Evolutionary conservation across 768 basidiomycete genomes (phyloP).

Genomic region (Asterophora parasitica): DNA sequence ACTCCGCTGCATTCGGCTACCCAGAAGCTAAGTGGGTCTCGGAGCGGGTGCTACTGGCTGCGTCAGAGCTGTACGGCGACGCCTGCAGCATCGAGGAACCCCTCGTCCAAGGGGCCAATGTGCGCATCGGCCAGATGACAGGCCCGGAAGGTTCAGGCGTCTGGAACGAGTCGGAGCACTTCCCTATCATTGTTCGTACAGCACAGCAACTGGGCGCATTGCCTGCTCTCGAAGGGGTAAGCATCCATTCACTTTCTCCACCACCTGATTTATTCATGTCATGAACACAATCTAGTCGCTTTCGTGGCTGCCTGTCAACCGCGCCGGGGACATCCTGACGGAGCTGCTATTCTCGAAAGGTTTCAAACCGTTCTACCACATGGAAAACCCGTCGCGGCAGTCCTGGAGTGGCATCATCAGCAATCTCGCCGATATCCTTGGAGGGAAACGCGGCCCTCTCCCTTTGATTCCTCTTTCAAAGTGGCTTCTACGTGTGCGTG

Average conservation of each 20-base stretch:
- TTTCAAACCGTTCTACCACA: constrained; percentile 28
- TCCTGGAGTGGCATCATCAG: constrained; percentile 27
- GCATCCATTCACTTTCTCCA: constrained; percentile 1
- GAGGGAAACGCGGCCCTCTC: constrained; percentile 15
- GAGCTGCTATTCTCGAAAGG: constrained; percentile 28
- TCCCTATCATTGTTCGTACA: constrained; percentile 30
- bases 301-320: constrained; percentile 33
- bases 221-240: constrained; percentile 27
- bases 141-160: constrained; percentile 31
- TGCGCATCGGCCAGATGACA: constrained; percentile 33
- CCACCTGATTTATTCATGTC: not conserved
- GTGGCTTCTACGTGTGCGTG: constrained; percentile 26
- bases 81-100: constrained; percentile 10
- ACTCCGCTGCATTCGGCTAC: constrained; percentile 26
- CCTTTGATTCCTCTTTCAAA: constrained; percentile 22
- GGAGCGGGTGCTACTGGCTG: constrained; percentile 25
- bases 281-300: constrained; percentile 20
- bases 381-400: constrained; percentile 34
- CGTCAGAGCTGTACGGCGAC: constrained; percentile 24
- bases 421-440: constrained; percentile 22
- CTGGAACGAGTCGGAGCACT: constrained; percentile 34
- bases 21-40: constrained; percentile 37
- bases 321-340: constrained; percentile 23
- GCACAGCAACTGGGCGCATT: constrained; percentile 24
- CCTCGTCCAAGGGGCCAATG: constrained; percentile 21